Conservation (phyloP, 306 rosid species). For the Alnus rubra region DNA sequence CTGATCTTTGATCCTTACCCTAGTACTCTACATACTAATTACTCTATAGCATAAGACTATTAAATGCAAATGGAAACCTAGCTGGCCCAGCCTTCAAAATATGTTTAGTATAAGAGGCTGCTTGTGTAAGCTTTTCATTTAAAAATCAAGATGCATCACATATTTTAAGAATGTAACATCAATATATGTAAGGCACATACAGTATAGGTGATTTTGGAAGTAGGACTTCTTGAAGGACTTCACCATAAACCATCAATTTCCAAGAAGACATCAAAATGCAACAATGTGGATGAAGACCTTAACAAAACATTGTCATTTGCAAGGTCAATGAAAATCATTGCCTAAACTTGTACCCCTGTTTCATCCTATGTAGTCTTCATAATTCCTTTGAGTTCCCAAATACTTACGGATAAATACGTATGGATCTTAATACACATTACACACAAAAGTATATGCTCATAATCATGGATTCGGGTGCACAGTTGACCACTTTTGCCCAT, state of each 20-base stretch:
- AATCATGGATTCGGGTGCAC: neutral
- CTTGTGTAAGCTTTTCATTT: neutral
- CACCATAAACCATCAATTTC: neutral
- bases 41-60: neutral
- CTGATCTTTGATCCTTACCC: neutral
- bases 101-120: neutral
- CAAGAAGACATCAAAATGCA: slow-evolving; percentile 2
- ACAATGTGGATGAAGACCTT: neutral
- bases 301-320: neutral
- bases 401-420: neutral
- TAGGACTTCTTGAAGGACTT: neutral
- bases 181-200: neutral
- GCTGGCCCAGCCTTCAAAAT: neutral
- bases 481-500: neutral
- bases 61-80: neutral
- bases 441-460: neutral
- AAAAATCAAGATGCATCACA: neutral
- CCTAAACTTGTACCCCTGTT: neutral
- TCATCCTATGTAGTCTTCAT: neutral
- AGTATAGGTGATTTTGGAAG: neutral
- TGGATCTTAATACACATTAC: neutral
- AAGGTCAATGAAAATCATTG: neutral
- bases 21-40: neutral
- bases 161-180: neutral
- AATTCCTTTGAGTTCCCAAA: neutral